Conservation (phyloP, 2,329 filamentous ascomycete species). For the Beauveria medogensis region DNA sequence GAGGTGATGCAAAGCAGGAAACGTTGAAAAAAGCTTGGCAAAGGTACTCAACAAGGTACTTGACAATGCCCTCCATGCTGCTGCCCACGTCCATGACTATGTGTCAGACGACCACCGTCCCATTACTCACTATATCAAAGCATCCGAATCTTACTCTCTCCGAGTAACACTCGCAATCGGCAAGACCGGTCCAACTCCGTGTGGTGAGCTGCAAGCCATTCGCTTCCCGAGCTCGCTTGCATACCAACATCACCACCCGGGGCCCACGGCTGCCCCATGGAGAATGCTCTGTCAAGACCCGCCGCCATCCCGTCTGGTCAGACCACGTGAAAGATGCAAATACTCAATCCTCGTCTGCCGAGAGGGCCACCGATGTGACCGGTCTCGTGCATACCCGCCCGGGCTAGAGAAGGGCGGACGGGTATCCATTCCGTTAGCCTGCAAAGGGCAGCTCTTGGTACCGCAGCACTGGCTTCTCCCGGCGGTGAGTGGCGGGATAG, state of each 20-base stretch:
- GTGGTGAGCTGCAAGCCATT: neutral
- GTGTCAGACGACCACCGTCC: neutral
- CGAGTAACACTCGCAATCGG: too few species aligned
- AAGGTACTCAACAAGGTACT: neutral
- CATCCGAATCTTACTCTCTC: neutral
- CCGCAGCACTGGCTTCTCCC: neutral
- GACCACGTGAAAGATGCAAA: neutral
- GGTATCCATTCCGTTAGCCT: neutral
- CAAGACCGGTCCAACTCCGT: neutral
- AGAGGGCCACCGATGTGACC: neutral
- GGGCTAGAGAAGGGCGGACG: conserved; percentile 4
- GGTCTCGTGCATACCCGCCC: conserved; percentile 13
- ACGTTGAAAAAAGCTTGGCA: neutral
- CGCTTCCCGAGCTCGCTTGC: neutral
- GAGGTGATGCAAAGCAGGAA: neutral
- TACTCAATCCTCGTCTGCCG: neutral
- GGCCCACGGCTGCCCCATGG: neutral
- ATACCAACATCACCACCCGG: neutral
- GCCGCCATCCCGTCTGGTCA: neutral
- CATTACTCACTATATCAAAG: neutral
- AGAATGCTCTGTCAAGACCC: neutral
- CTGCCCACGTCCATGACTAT: neutral
- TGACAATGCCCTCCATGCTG: neutral
- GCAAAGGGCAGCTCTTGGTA: neutral
- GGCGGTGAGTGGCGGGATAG: neutral